Percentiles rank a stretch among this genome's conserved stretches.
phyloP scores from a whole-genome alignment of 495 filamentous ascomycete genomes.

The Trichodelitschia bisporula region DNA sequence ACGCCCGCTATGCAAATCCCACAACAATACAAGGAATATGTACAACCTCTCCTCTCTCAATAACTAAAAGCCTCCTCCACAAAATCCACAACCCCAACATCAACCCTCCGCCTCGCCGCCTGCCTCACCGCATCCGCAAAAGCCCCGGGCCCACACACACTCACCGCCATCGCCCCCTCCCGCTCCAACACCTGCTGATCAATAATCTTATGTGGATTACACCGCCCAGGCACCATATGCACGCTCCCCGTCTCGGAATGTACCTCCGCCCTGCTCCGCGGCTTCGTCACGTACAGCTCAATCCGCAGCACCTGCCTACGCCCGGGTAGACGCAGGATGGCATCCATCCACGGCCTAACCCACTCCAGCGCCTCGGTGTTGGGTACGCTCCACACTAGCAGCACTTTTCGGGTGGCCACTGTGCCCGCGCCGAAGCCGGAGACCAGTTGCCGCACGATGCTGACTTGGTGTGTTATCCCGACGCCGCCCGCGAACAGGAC shows the following conservation, averaged over 20 bases:
- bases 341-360: conserved; percentile 90
- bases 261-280: conserved; percentile 54
- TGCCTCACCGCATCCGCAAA: conserved; percentile 69
- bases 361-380: conserved; percentile 64
- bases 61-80: conserved; percentile 80
- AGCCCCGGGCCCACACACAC: conserved; percentile 72
- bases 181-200: conserved; percentile 53
- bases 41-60: too few relatives aligned
- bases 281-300: conserved; percentile 74
- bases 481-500: conserved; percentile 32
- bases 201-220: conserved; percentile 31
- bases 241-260: conserved; percentile 59
- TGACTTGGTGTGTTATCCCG: conserved; percentile 33
- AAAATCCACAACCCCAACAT: conserved; percentile 55
- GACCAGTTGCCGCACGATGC: conserved; percentile 26
- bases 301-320: conserved; percentile 64
- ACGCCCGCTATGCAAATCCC: too few relatives aligned
- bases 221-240: conserved; percentile 67
- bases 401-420: conserved; percentile 29
- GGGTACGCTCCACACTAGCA: conserved; percentile 80
- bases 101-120: conserved; percentile 40
- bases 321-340: conserved; percentile 61
- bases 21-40: too few relatives aligned
- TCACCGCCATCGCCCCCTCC: conserved; percentile 62
- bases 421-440: conserved; percentile 17